These are phyloP conservation scores for Trichoderma asperellum DNA, from an alignment of 2,329 filamentous ascomycete genomes.

Conservation along the genomic window DNA sequence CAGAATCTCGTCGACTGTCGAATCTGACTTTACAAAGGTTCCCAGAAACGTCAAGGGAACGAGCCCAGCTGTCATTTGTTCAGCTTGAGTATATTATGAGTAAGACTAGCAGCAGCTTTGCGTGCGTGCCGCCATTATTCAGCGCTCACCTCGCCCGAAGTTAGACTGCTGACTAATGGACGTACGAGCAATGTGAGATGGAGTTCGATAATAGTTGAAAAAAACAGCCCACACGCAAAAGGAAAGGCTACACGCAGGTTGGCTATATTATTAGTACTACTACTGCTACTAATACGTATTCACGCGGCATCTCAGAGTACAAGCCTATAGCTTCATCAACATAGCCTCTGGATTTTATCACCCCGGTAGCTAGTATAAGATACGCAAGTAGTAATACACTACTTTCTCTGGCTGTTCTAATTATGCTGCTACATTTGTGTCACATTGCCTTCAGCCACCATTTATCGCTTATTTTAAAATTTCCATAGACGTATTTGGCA, in stretches of 20 bases:
- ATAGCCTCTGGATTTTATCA: background rate
- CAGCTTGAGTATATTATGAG: background rate
- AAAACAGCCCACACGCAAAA: background rate
- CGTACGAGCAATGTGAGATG: background rate
- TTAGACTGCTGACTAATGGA: slow-evolving; percentile 4
- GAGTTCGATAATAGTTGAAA: background rate
- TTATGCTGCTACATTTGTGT: background rate
- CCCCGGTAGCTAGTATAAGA: background rate
- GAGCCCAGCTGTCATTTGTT: background rate
- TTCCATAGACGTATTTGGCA: background rate
- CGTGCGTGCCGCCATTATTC: background rate
- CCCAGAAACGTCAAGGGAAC: background rate
- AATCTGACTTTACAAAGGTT: background rate
- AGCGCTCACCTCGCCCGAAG: background rate
- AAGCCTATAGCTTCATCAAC: too few species aligned
- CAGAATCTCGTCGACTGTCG: background rate
- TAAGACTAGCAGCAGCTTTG: background rate
- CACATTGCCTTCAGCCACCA: background rate
- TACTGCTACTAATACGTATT: too few species aligned
- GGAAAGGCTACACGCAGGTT: too few species aligned
- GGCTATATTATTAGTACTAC: too few species aligned
- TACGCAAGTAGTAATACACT: background rate
- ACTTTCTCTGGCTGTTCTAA: background rate
- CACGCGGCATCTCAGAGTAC: too few species aligned
- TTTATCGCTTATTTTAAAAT: background rate